Evolutionary conservation across 352 stramenopile genomes (phyloP).

Genomic region (Ochromonadaceae sp.): DNA sequence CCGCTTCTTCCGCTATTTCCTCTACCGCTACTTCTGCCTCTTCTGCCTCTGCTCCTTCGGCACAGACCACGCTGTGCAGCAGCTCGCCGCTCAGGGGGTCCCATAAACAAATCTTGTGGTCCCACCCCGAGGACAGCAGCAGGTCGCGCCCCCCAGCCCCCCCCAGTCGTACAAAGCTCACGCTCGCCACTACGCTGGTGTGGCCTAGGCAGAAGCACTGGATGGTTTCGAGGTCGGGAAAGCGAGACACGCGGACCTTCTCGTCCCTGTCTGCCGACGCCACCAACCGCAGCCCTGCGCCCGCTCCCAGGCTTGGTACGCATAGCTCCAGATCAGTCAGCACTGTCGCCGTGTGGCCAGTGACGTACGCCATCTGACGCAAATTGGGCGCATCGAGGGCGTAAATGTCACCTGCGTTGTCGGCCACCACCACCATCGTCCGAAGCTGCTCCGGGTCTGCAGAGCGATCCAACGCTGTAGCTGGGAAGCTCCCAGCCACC

Average conservation of each 20-base stretch:
- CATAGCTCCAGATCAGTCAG: constrained; percentile 12
- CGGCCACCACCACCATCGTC: background rate
- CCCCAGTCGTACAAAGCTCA: background rate
- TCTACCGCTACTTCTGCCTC: too few species aligned
- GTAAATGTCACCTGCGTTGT: constrained; percentile 10
- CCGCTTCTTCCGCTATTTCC: background rate
- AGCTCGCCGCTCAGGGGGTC: background rate
- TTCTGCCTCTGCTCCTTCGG: background rate
- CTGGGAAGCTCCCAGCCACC: too few species aligned
- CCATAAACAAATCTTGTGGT: constrained; percentile 9
- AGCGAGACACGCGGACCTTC: constrained; percentile 2
- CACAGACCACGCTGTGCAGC: background rate
- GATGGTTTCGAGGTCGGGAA: background rate
- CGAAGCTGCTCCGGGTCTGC: too few species aligned
- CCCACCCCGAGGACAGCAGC: constrained; percentile 6
- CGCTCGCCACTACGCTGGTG: background rate
- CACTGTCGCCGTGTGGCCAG: constrained; percentile 2
- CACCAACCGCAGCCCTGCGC: too few species aligned
- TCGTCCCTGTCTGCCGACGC: constrained; percentile 10
- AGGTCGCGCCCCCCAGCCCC: background rate
- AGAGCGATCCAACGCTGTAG: too few species aligned
- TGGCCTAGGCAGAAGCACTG: background rate
- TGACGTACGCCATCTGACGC: background rate
- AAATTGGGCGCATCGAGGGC: background rate
- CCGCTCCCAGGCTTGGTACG: too few species aligned